Evolutionary conservation across 2,329 filamentous ascomycete genomes (phyloP), one percentile per base, ranked within the genome.

Genomic region (Graphium sp.): DNA sequence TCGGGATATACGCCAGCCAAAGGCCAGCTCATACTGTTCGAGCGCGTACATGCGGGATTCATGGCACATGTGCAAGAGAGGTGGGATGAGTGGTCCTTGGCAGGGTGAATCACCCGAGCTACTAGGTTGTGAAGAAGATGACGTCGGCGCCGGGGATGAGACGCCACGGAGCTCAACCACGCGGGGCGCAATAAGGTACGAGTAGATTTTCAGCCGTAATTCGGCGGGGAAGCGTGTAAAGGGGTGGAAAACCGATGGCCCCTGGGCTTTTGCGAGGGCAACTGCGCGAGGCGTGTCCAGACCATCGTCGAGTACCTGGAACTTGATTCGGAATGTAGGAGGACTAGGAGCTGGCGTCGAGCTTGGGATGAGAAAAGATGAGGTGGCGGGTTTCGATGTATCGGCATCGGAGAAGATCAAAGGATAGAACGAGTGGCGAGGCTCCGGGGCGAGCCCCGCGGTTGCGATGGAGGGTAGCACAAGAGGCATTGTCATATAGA

Each of bases 181-280:
- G 33, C 60, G 57, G 17, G 58, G 59, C 34, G 47, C 49, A 28
- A 62, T 40, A 26, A 60, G 41, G 28, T 41, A 46, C 31, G 51
- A 47, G 60, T 60, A 65, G 35, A 65, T 48, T 41, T 53, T 51
- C 30, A 62, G 45, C 26, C 61, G 58, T 30, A 65, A 49, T 42
- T 65, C 60, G 16, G 51, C 31, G 2, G 60, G 60, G 6, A 62
- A 49, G 25, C 32, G 41, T 12, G 39, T 33, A 39, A 64, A 64
- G 23, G 36, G 46, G 10, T 41, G 42, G 38, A 52, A 55, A 24
- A 42, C 31, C 30, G 40, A 23, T 17, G 35, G 17, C 14, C 26
- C 11, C 22, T 33, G 37, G 37, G 30, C 30, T n/a, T n/a, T n/a
- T n/a, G n/a, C n/a, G n/a, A n/a, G n/a, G n/a, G n/a, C n/a, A n/a